Evolutionary conservation across 805 yeast species (phyloP), one percentile per base, ranked within the genome.

Genomic region (Ogataea polymorpha): DNA sequence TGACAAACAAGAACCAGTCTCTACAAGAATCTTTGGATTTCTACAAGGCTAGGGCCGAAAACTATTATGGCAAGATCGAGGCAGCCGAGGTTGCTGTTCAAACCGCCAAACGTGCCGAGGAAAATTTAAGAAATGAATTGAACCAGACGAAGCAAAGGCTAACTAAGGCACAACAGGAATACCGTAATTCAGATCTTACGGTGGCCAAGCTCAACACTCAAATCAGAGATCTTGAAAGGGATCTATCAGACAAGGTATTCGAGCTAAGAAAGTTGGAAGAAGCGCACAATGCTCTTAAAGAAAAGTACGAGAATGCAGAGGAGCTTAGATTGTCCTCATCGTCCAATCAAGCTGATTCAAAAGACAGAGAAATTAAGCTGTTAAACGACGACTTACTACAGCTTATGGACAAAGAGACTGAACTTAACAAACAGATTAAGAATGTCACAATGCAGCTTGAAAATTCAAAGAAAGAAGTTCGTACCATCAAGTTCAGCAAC

Each of bases 61-160:
- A 81, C 46, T 84, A 86, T 57, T 78, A 74, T 51, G 70, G 71
- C 42, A 85, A 86, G 53, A 67, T 89, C 18, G 95, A 88, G 53
- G 74, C 77, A 36, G 90, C 93, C 2, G 96, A 90, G 56, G 71
- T 80, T 35, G 84, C 86, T 5, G 77, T 84, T 2, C 68, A 74
- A 38, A 72, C 79, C 32, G 78, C 87, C 7, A 71, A 76, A 49
- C 67, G 86, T 51, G 77, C 80, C 10, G 90, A 83, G 55, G 71
- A 71, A 39, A 54, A 67, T 26, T 69, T 82, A 4, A 64, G 61
- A 35, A 66, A 67, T 34, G 87, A 86, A 45, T 62, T 78, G 38
- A 56, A 61, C 14, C 86, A 82, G 51, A 62, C 75, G 25, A 65
- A 72, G 43, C 67, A 63, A 23, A 57, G 73, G 8, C 56, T 84